A percentile compares a stretch with the other conserved stretches of the same genome.
Conservation (phyloP, 108 stramenopile species). For the Fistulifera solaris region DNA sequence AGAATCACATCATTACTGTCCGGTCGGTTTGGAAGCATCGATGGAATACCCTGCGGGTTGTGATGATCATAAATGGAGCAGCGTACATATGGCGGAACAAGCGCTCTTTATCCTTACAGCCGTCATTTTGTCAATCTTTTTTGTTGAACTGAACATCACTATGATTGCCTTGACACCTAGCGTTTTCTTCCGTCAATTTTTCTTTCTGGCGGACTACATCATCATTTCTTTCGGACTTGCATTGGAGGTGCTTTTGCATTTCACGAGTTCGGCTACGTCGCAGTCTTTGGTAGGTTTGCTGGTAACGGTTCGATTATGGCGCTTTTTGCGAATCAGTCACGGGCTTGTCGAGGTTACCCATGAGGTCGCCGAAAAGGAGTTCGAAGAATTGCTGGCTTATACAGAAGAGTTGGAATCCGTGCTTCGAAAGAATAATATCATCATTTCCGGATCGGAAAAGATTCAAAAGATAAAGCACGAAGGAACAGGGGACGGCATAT, state of each 20-base stretch:
- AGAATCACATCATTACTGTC: slow-evolving; percentile 13
- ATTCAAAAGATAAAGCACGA: no score
- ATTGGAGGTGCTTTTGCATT: slow-evolving; percentile 27
- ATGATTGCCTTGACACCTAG: slow-evolving; percentile 25
- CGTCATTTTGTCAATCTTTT: slow-evolving; percentile 23
- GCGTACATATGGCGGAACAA: slow-evolving; percentile 21
- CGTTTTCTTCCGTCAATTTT: slow-evolving; percentile 38
- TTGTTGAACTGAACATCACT: slow-evolving; percentile 24
- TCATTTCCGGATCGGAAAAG: slow-evolving; percentile 10
- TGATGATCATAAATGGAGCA: slow-evolving; percentile 28
- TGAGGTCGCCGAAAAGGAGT: slow-evolving; percentile 22
- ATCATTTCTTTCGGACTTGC: slow-evolving; percentile 30
- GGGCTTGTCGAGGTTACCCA: slow-evolving; percentile 38
- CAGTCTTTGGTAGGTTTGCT: slow-evolving; percentile 16
- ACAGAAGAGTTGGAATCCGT: slow-evolving; percentile 22
- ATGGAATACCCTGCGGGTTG: slow-evolving; percentile 18
- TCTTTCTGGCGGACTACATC: slow-evolving; percentile 36
- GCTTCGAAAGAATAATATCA: slow-evolving; percentile 12
- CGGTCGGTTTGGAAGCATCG: not conserved
- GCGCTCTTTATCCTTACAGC: slow-evolving; percentile 26
- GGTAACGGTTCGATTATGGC: slow-evolving; percentile 38
- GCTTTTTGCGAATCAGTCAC: slow-evolving; percentile 56
- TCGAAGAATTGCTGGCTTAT: slow-evolving; percentile 21
- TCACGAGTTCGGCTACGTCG: slow-evolving; percentile 11
- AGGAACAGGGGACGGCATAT: no score